These are phyloP conservation scores for Gliomastix tumulicola DNA, from an alignment of 2,329 filamentous ascomycete genomes.

Conservation along the genomic window DNA sequence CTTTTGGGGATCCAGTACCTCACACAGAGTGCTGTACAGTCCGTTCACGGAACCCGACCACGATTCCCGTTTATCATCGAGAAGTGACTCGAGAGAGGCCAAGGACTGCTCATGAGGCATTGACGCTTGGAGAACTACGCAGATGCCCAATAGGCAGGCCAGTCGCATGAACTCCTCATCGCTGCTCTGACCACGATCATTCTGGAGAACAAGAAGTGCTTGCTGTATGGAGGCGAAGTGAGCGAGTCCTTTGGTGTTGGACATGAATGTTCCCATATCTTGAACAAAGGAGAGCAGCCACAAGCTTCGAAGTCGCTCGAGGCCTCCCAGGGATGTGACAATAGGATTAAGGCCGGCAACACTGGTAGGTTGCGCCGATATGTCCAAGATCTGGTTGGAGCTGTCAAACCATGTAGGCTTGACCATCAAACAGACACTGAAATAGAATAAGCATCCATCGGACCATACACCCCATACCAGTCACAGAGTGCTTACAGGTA, in stretches of 20 bases:
- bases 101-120: not conserved
- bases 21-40: not conserved
- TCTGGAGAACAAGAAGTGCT: not conserved
- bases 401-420: slow-evolving; percentile 4
- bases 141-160: slow-evolving; percentile 2
- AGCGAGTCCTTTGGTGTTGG: not conserved
- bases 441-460: not conserved
- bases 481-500: slow-evolving; percentile 3
- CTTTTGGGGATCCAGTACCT: not conserved
- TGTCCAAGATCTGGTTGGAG: slow-evolving; percentile 2
- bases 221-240: not conserved
- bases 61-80: not conserved
- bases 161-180: not conserved
- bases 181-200: not conserved
- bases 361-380: not conserved
- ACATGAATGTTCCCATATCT: slow-evolving; percentile 3
- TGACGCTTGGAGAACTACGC: slow-evolving; percentile 1
- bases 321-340: not conserved
- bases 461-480: too few relatives aligned
- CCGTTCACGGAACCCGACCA: slow-evolving; percentile 1
- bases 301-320: slow-evolving; percentile 2
- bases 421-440: slow-evolving; percentile 2
- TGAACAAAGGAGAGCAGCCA: slow-evolving; percentile 4
- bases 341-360: not conserved
- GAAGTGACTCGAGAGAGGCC: not conserved